Conservation (phyloP, 2,329 filamentous ascomycete species). For the Calycina herbarum region DNA sequence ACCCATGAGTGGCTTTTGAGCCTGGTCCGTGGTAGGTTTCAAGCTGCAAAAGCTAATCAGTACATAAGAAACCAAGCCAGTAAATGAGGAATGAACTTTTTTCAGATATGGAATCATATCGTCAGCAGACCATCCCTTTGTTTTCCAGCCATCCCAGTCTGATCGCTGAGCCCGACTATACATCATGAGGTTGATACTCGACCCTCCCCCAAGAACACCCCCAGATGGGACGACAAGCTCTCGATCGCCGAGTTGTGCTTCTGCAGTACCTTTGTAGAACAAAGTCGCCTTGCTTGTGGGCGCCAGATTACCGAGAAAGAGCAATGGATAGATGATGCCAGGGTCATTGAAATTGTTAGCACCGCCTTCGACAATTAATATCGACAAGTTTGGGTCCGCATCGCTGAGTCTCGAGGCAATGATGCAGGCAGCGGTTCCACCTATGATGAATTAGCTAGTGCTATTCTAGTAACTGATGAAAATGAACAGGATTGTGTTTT, state of each 20-base stretch:
- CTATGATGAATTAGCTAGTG: slow-evolving; percentile 24
- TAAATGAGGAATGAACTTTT: slow-evolving; percentile 30
- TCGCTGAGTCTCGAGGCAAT: slow-evolving; percentile 47
- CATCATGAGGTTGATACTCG: slow-evolving; percentile 36
- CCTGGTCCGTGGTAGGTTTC: slow-evolving; percentile 49
- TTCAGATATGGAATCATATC: slow-evolving; percentile 53
- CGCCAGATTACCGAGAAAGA: slow-evolving; percentile 45
- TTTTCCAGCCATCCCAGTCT: slow-evolving; percentile 52
- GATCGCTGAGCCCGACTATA: slow-evolving; percentile 44
- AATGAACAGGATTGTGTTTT: too few relatives aligned
- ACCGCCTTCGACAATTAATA: slow-evolving; percentile 52
- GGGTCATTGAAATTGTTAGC: slow-evolving; percentile 48
- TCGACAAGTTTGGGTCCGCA: slow-evolving; percentile 44
- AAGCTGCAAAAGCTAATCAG: slow-evolving; percentile 39
- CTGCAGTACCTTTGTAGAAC: slow-evolving; percentile 46
- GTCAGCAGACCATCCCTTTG: slow-evolving; percentile 48
- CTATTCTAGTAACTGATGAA: too few relatives aligned
- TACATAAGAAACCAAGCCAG: background rate
- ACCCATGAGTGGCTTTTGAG: slow-evolving; percentile 45
- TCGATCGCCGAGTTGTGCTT: slow-evolving; percentile 42
- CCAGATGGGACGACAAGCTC: slow-evolving; percentile 33
- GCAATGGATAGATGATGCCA: slow-evolving; percentile 40
- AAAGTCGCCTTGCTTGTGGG: slow-evolving; percentile 46
- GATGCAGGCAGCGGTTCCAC: slow-evolving; percentile 44
- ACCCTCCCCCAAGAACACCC: slow-evolving; percentile 48